These are phyloP conservation scores for Termitomyces sp. DNA, from an alignment of 768 basidiomycete genomes.

Conservation along the genomic window DNA sequence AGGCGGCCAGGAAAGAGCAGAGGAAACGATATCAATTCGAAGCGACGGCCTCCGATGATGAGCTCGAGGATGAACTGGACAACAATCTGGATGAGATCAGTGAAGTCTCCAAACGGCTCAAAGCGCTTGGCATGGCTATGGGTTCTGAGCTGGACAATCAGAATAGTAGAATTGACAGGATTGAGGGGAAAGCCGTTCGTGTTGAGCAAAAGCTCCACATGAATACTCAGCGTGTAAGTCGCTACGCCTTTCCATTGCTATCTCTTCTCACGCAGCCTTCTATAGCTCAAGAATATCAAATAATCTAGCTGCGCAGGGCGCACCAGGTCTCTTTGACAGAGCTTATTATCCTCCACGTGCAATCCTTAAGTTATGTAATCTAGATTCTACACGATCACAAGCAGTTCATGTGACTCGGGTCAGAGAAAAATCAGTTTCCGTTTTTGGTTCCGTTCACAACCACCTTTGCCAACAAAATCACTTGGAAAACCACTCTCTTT, in stretches of 20 bases:
- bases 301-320: constrained; percentile 18
- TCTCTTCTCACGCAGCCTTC: constrained; percentile 4
- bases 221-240: constrained; percentile 79
- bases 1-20: constrained; percentile 39
- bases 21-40: constrained; percentile 90
- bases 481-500: not conserved
- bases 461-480: not conserved
- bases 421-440: not conserved
- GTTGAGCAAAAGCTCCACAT: constrained; percentile 73
- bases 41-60: constrained; percentile 84
- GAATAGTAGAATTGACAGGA: constrained; percentile 71
- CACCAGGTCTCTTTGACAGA: not conserved
- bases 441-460: not conserved
- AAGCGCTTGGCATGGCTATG: constrained; percentile 76
- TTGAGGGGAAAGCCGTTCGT: constrained; percentile 72
- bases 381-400: constrained; percentile 12
- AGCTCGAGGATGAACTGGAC: constrained; percentile 92
- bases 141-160: constrained; percentile 86
- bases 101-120: constrained; percentile 71
- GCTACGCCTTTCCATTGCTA: not conserved
- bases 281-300: constrained; percentile 59
- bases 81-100: constrained; percentile 85
- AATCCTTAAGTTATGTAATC: not conserved
- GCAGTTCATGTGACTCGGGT: constrained; percentile 16
- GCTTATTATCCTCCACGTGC: not conserved